These are phyloP conservation scores for Mucor saturninus DNA, from an alignment of 371 early-diverging fungal species.

Conservation along the genomic window DNA sequence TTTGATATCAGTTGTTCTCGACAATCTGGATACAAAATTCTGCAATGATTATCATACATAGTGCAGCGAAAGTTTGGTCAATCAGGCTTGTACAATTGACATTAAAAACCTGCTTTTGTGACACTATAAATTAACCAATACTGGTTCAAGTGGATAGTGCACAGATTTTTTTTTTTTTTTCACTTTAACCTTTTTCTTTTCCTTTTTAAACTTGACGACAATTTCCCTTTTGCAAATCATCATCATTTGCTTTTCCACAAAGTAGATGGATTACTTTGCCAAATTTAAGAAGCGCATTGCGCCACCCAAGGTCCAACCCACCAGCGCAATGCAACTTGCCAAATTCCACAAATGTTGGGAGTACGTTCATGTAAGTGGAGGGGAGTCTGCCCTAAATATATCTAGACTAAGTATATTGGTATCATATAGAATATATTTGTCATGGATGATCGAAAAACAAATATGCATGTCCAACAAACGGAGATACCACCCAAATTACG, in stretches of 20 bases:
- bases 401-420: background rate
- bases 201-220: too few species aligned
- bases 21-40: too few species aligned
- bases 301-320: constrained; percentile 68
- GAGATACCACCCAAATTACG: constrained; percentile 80
- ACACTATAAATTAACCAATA: too few species aligned
- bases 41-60: too few species aligned
- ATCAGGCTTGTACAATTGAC: too few species aligned
- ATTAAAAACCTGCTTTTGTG: too few species aligned
- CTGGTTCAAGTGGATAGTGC: too few species aligned
- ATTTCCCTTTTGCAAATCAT: background rate
- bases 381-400: background rate
- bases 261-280: constrained; percentile 66
- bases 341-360: constrained; percentile 82
- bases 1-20: too few species aligned
- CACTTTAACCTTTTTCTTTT: too few species aligned
- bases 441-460: constrained; percentile 59
- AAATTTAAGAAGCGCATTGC: constrained; percentile 67
- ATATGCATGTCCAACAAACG: constrained; percentile 72
- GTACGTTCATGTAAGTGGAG: constrained; percentile 60
- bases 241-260: too few species aligned
- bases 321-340: constrained; percentile 67
- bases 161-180: too few species aligned
- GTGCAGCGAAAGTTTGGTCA: too few species aligned
- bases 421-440: constrained; percentile 59